Percentiles rank a stretch among this genome's conserved stretches.
Evolutionary conservation across 2,329 filamentous ascomycete species (phyloP).

Genomic region (Aspergillus awamori): DNA sequence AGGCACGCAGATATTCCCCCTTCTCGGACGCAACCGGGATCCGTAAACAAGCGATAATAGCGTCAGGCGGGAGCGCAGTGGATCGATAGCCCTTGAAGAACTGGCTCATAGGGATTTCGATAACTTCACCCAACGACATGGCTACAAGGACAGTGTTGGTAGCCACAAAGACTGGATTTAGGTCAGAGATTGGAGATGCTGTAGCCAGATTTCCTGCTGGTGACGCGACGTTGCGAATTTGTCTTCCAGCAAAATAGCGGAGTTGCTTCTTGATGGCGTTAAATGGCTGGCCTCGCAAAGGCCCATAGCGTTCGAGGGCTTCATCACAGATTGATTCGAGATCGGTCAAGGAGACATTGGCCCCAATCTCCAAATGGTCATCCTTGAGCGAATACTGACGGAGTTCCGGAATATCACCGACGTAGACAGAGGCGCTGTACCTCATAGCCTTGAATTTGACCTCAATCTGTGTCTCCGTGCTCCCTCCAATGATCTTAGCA

Average conservation of each 20-base stretch:
- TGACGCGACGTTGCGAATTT: constrained; percentile 97
- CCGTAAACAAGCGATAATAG: constrained; percentile 82
- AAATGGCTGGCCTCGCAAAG: constrained; percentile 73
- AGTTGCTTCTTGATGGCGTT: constrained; percentile 91
- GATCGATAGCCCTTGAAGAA: constrained; percentile 92
- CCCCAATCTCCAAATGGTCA: constrained; percentile 85
- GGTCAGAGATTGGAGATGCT: constrained; percentile 91
- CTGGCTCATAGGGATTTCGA: constrained; percentile 83
- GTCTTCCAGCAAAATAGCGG: constrained; percentile 89
- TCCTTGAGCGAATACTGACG: constrained; percentile 78
- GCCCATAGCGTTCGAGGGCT: constrained; percentile 77
- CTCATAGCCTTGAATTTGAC: constrained; percentile 96
- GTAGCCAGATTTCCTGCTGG: constrained; percentile 93
- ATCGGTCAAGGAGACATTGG: constrained; percentile 90
- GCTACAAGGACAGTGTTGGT: constrained; percentile 80
- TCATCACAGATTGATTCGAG: constrained; percentile 81
- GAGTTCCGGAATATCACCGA: constrained; percentile 90
- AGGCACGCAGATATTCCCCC: constrained; percentile 83
- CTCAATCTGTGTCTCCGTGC: constrained; percentile 96
- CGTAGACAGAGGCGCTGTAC: constrained; percentile 86
- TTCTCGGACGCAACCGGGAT: constrained; percentile 75
- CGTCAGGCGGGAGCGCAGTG: constrained; percentile 78
- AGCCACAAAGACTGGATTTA: constrained; percentile 92
- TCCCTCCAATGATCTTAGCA: constrained; percentile 93
- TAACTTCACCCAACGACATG: constrained; percentile 72